These are phyloP conservation scores for Euphorbia pulcherrima DNA, from an alignment of 345 rosid species.

Conservation along the genomic window DNA sequence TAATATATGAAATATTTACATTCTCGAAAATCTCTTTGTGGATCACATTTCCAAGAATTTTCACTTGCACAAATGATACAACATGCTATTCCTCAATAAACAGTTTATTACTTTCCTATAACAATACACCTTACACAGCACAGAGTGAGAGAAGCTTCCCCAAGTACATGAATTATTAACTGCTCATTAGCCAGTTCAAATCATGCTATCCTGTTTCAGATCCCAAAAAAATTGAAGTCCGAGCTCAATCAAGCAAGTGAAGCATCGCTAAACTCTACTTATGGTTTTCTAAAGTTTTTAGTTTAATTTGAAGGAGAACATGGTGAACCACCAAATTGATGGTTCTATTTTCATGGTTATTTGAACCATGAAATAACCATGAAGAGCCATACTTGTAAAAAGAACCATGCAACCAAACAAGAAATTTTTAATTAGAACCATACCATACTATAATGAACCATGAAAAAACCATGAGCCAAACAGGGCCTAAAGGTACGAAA, in stretches of 20 bases:
- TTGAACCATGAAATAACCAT: too few species aligned
- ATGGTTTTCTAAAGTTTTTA: too few species aligned
- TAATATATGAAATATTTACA: background rate
- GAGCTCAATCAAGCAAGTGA: background rate
- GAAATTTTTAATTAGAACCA: too few species aligned
- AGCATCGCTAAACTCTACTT: background rate
- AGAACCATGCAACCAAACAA: too few species aligned
- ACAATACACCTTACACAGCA: background rate
- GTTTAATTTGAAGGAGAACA: too few species aligned
- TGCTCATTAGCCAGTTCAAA: background rate
- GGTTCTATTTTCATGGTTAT: too few species aligned
- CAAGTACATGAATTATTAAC: background rate
- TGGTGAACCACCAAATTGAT: too few species aligned
- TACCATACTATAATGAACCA: too few species aligned
- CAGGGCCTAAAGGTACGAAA: too few species aligned
- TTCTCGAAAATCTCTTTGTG: background rate
- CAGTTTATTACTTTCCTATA: background rate
- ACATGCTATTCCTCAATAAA: background rate
- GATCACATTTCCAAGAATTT: background rate
- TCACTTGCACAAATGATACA: slow-evolving; percentile 1
- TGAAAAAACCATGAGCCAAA: too few species aligned
- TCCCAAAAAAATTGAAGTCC: background rate
- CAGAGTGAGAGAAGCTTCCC: background rate
- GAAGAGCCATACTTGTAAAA: too few species aligned
- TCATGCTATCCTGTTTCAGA: background rate